Percentiles rank a stretch among this genome's conserved stretches.
Evolutionary conservation across 805 yeast species (phyloP).

Genomic region (Candida quercuum): DNA sequence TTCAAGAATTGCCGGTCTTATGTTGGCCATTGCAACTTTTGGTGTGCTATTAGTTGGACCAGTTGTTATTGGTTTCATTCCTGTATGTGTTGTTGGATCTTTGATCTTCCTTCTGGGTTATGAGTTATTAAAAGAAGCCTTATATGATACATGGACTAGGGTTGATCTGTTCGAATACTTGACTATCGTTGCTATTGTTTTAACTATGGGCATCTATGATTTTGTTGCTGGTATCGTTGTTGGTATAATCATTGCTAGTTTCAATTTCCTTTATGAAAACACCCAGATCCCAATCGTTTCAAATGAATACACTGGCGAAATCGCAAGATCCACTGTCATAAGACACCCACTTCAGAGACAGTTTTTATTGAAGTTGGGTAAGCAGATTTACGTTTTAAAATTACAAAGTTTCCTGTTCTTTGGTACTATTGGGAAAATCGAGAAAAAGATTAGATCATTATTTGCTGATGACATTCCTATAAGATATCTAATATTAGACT

Average conservation of each 20-base stretch:
- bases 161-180: constrained; percentile 72
- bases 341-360: constrained; percentile 87
- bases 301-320: constrained; percentile 79
- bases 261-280: constrained; percentile 92
- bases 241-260: constrained; percentile 87
- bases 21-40: constrained; percentile 78
- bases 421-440: constrained; percentile 93
- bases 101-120: constrained; percentile 87
- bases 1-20: constrained; percentile 80
- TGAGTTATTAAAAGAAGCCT: constrained; percentile 81
- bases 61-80: constrained; percentile 86
- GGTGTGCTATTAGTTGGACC: constrained; percentile 87
- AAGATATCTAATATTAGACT: constrained; percentile 77
- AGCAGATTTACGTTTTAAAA: constrained; percentile 83
- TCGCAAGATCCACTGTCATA: constrained; percentile 87
- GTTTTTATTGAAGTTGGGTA: constrained; percentile 79
- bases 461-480: constrained; percentile 62
- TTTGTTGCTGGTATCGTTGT: constrained; percentile 89
- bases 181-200: constrained; percentile 81
- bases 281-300: constrained; percentile 77
- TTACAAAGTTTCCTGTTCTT: constrained; percentile 87
- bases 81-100: constrained; percentile 94
- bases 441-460: constrained; percentile 59
- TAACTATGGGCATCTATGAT: constrained; percentile 93
- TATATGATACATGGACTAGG: constrained; percentile 78